phyloP scores from a whole-genome alignment of 2,329 filamentous ascomycete genomes.

The Trichoderma pleuroti region DNA sequence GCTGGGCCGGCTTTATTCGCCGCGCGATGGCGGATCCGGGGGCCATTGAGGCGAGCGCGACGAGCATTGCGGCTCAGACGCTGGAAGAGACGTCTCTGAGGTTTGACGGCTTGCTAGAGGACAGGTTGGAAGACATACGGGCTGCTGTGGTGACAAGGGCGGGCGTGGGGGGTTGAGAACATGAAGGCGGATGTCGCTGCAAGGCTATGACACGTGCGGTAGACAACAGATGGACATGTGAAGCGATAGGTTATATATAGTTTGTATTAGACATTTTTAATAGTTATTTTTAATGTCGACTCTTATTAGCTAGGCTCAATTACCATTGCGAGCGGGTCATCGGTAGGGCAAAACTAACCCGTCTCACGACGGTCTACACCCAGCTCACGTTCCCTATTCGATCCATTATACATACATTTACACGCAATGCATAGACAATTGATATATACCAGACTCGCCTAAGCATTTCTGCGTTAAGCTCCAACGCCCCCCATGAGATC shows the following conservation, averaged over 20 bases:
- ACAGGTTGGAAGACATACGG: conserved; percentile 42
- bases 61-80: conserved; percentile 48
- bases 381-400: too few species aligned
- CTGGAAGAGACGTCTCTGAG: conserved; percentile 47
- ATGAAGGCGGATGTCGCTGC: background rate
- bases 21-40: conserved; percentile 36
- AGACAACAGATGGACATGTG: background rate
- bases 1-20: conserved; percentile 56
- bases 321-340: too few species aligned
- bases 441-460: too few species aligned
- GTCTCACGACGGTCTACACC: too few species aligned
- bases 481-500: too few species aligned
- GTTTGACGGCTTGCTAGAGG: conserved; percentile 41
- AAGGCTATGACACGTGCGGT: background rate
- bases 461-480: too few species aligned
- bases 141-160: conserved; percentile 35
- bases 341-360: too few species aligned
- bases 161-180: too few species aligned
- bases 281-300: background rate
- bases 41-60: conserved; percentile 40
- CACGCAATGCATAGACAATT: too few species aligned
- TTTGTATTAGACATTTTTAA: background rate
- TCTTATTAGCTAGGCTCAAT: too few species aligned
- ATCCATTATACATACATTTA: too few species aligned
- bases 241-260: background rate